Conservation (phyloP, 345 rosid species). For the Populus pruinosa region DNA sequence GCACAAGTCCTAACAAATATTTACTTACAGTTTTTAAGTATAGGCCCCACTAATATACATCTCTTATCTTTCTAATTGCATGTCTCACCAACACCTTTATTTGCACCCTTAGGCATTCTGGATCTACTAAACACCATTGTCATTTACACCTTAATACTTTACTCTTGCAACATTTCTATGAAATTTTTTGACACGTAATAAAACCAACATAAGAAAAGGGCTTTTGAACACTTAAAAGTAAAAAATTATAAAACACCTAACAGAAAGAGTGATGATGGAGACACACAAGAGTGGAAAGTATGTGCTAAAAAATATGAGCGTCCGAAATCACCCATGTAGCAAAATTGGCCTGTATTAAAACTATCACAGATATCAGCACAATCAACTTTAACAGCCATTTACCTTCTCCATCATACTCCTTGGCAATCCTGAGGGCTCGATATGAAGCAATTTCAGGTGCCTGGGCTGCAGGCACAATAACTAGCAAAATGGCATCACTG, state of each 20-base stretch:
- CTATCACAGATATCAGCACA: background rate
- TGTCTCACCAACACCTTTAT: background rate
- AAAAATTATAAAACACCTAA: background rate
- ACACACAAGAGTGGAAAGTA: background rate
- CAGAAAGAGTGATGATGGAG: background rate
- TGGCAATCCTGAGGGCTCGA: constrained; percentile 79
- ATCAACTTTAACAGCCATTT: background rate
- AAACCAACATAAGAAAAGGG: background rate
- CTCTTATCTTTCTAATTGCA: background rate
- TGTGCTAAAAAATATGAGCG: background rate
- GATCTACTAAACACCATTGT: background rate
- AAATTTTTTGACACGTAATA: background rate
- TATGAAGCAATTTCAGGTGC: constrained; percentile 87
- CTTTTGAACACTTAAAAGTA: background rate
- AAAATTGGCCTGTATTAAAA: background rate
- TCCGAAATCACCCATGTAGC: background rate
- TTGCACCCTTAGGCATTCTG: background rate
- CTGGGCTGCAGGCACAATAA: constrained; percentile 80
- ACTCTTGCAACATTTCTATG: background rate
- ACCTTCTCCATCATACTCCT: constrained; percentile 89
- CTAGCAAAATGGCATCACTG: constrained; percentile 86
- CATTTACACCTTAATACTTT: background rate
- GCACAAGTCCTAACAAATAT: background rate
- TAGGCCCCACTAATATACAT: background rate
- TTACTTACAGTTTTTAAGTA: background rate